Percentiles rank a stretch among this genome's conserved stretches.
These are phyloP conservation scores for Paecilomyces dactylethromorphus DNA, from an alignment of 2,329 filamentous ascomycete species.

Conservation along the genomic window DNA sequence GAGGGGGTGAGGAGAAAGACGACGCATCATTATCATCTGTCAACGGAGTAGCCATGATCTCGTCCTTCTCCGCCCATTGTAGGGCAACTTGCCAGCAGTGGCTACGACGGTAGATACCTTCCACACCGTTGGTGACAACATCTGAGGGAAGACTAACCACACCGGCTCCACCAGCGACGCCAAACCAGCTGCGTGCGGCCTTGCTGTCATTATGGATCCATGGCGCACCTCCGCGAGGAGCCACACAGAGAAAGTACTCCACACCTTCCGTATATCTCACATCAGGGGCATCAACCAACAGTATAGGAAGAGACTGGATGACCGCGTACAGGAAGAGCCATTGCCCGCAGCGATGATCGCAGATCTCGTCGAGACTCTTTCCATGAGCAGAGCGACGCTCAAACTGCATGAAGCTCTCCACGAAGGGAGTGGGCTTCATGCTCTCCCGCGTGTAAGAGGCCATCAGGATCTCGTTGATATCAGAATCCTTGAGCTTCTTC, in stretches of 20 bases:
- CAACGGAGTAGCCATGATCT: conserved; percentile 24
- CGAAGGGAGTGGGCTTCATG: conserved; percentile 42
- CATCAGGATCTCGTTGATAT: conserved; percentile 69
- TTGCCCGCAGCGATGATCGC: conserved; percentile 43
- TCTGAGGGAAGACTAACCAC: conserved; percentile 58
- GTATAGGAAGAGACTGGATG: conserved; percentile 42
- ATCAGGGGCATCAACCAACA: conserved; percentile 44
- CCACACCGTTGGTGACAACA: conserved; percentile 59
- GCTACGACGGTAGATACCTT: conserved; percentile 61
- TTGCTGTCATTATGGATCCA: conserved; percentile 43
- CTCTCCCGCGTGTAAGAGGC: conserved; percentile 75
- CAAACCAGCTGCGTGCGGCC: conserved; percentile 41
- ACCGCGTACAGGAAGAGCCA: conserved; percentile 48
- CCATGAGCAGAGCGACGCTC: conserved; percentile 39
- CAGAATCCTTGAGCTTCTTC: conserved; percentile 69
- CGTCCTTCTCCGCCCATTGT: conserved; percentile 49
- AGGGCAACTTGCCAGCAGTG: conserved; percentile 63
- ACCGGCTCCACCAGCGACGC: conserved; percentile 55
- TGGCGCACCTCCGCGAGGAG: conserved; percentile 41
- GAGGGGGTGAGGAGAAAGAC: conserved; percentile 32
- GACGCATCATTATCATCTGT: conserved; percentile 32
- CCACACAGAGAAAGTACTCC: conserved; percentile 46
- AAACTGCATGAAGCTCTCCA: conserved; percentile 43
- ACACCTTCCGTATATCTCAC: conserved; percentile 39
- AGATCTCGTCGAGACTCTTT: conserved; percentile 39